These are phyloP conservation scores for Suillus plorans DNA, from an alignment of 768 basidiomycete species.

Conservation along the genomic window DNA sequence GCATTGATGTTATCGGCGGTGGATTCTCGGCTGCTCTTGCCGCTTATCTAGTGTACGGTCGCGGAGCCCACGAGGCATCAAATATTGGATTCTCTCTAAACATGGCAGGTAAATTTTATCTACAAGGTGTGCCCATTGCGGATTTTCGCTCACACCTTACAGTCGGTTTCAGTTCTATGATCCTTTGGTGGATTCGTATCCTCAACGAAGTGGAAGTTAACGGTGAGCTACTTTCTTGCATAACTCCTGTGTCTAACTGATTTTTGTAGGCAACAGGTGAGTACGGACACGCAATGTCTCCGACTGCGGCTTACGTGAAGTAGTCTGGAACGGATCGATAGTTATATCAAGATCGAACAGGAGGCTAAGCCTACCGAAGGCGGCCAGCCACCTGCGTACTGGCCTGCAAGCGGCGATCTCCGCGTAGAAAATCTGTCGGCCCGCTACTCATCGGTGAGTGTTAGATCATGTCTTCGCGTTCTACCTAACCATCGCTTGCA, in stretches of 20 bases:
- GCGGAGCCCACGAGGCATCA: slow-evolving; percentile 39
- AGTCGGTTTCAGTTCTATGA: slow-evolving; percentile 56
- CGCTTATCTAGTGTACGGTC: slow-evolving; percentile 49
- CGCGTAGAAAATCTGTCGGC: slow-evolving; percentile 52
- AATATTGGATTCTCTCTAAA: slow-evolving; percentile 40
- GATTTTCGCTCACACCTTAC: background rate
- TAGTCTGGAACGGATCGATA: slow-evolving; percentile 51
- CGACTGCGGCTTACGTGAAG: background rate
- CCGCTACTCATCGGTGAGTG: slow-evolving; percentile 38
- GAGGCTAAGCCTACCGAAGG: slow-evolving; percentile 42
- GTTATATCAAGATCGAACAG: slow-evolving; percentile 57
- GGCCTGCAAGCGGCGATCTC: slow-evolving; percentile 60
- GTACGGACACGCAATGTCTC: background rate
- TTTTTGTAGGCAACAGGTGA: slow-evolving; percentile 15
- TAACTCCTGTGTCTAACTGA: background rate
- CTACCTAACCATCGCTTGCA: slow-evolving; percentile 14
- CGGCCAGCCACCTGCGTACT: slow-evolving; percentile 59
- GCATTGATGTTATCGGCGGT: slow-evolving; percentile 57
- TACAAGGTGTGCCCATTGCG: background rate
- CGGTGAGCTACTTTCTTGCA: slow-evolving; percentile 27
- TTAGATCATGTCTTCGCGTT: background rate
- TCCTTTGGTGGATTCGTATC: slow-evolving; percentile 50
- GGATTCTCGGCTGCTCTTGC: slow-evolving; percentile 51
- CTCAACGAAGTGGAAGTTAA: slow-evolving; percentile 46
- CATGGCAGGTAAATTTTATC: slow-evolving; percentile 36